Percentiles rank a stretch among this genome's conserved stretches.
Evolutionary conservation across 2,329 filamentous ascomycete genomes (phyloP).

Genomic region (Colletotrichum tabaci): DNA sequence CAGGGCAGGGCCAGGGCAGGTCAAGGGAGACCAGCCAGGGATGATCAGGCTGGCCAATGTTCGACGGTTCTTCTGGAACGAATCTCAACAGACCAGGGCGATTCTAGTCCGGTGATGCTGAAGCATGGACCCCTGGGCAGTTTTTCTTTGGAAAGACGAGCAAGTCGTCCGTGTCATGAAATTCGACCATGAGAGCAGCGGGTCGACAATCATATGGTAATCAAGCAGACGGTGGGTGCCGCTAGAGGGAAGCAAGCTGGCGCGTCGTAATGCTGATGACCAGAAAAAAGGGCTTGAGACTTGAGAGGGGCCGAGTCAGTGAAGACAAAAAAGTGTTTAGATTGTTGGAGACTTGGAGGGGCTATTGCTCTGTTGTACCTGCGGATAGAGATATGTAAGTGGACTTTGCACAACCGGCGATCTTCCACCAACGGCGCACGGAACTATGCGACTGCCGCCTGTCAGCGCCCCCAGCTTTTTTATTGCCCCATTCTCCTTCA

Average conservation of each 20-base stretch:
- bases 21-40: conserved; percentile 28
- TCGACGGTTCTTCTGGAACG: conserved; percentile 41
- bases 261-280: conserved; percentile 8
- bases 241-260: conserved; percentile 10
- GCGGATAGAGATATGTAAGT: conserved; percentile 1
- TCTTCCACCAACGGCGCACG: conserved; percentile 28
- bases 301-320: conserved; percentile 38
- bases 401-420: conserved; percentile 25
- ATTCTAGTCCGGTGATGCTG: conserved; percentile 26
- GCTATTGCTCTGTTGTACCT: too few relatives aligned
- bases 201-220: conserved; percentile 6
- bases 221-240: conserved; percentile 28
- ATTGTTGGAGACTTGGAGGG: conserved; percentile 7
- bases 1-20: not conserved
- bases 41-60: conserved; percentile 16
- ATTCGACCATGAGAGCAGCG: conserved; percentile 20
- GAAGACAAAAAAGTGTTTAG: conserved; percentile 18
- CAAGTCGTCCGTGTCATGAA: conserved; percentile 27
- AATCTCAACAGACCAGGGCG: conserved; percentile 12
- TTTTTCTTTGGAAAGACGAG: conserved; percentile 26
- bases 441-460: conserved; percentile 6
- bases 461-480: conserved; percentile 3
- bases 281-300: too few relatives aligned
- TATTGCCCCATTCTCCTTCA: conserved; percentile 26
- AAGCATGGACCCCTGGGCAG: conserved; percentile 29